These are phyloP conservation scores for Russula brevipes DNA, from an alignment of 768 basidiomycete genomes.

Conservation along the genomic window DNA sequence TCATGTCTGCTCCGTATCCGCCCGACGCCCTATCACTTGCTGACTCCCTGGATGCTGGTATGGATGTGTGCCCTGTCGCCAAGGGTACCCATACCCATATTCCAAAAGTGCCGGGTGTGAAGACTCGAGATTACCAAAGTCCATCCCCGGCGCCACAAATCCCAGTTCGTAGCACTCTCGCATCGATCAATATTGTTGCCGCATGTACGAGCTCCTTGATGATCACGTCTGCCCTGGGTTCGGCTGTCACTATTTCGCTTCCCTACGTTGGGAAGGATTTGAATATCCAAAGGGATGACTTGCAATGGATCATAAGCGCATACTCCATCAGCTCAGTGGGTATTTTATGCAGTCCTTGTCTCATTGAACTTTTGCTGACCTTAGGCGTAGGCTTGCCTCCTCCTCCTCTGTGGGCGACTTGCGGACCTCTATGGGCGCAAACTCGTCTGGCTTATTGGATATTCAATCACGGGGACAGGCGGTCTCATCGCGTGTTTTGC, in stretches of 20 bases:
- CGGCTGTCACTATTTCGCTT: slow-evolving; percentile 30
- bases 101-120: not conserved
- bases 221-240: slow-evolving; percentile 28
- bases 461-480: slow-evolving; percentile 47
- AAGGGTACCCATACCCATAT: not conserved
- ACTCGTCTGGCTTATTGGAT: slow-evolving; percentile 57
- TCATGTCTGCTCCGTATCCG: not conserved
- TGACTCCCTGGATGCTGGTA: not conserved
- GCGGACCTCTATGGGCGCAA: slow-evolving; percentile 80
- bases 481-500: slow-evolving; percentile 63
- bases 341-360: not conserved
- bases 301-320: slow-evolving; percentile 66
- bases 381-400: slow-evolving; percentile 58
- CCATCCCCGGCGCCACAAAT: not conserved
- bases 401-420: slow-evolving; percentile 71
- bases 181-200: slow-evolving; percentile 25
- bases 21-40: not conserved
- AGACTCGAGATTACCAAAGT: not conserved
- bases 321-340: slow-evolving; percentile 64
- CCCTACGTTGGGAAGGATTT: slow-evolving; percentile 38
- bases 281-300: slow-evolving; percentile 42
- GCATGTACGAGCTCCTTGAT: slow-evolving; percentile 33
- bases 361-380: not conserved
- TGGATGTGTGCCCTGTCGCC: not conserved
- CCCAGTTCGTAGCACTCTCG: slow-evolving; percentile 2